Evolutionary conservation across 2,329 filamentous ascomycete genomes (phyloP), one percentile per base, ranked within the genome.

Genomic region (Byssochlamys sp.): DNA sequence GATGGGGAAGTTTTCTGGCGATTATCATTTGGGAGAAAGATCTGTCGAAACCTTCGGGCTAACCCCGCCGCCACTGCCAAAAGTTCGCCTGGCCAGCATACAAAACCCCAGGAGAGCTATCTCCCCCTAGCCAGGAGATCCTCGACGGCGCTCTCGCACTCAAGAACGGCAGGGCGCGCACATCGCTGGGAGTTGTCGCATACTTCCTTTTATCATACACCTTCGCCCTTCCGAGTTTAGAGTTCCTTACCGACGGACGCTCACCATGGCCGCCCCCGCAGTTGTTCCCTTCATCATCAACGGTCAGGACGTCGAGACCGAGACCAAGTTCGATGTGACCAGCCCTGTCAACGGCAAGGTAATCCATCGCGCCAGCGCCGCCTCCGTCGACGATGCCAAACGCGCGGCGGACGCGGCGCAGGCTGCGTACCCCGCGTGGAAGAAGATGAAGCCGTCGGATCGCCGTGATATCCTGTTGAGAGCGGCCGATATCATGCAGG

Each of bases 361-460:
- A 12, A 68, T 84, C 45, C 77, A 85, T 66, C 76, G 81, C 61
- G 77, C 79, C 57, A 82, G 81, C 58, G 78, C 80, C 33, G 83
- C 81, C 33, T 83, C 84, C 2, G 74, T 80, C 39, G 70, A 77
- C 7, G 78, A 85, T 63, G 81, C 81, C 52, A 72, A 75, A 2
- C 77, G 82, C 61, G 85, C 85, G 28, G 72, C 81, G 19, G 72
- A 75, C 9, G 81, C 85, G 9, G 88, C 89, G 0, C 77, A 84
- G n/a, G 76, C 78, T 12, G 89, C 90, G 1, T 86, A 89, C 71
- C 81, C 80, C 50, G 73, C 80, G 58, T 95, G 90, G 90, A 79
- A 81, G 50, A 81, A 81, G 62, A 81, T 81, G 2, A 84, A 82
- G 52, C 81, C 85, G 1, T 67, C 76, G 26, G 68, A 78, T 26